Conservation (phyloP, 73 alveolate species). For the Uronychia setigera region DNA sequence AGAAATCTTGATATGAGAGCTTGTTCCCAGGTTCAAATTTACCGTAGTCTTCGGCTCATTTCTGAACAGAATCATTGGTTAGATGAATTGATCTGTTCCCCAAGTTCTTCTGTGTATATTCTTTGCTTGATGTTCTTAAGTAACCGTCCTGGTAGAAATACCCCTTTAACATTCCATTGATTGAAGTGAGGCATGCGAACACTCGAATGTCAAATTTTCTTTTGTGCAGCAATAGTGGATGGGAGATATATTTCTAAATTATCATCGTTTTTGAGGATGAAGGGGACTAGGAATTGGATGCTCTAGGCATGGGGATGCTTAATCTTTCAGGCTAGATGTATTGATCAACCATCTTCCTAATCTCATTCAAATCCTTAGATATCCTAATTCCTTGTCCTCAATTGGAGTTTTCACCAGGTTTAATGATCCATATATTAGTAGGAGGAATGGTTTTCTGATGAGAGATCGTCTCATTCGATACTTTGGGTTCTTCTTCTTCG, state of each 20-base stretch:
- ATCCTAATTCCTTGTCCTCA: not conserved
- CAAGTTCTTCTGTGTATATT: slow-evolving; percentile 47
- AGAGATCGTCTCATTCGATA: too few relatives aligned
- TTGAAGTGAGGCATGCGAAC: slow-evolving; percentile 39
- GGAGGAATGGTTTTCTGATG: too few relatives aligned
- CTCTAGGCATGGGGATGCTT: too few relatives aligned
- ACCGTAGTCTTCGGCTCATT: slow-evolving; percentile 63
- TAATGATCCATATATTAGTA: not conserved
- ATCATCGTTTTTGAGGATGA: slow-evolving; percentile 17
- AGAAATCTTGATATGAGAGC: slow-evolving; percentile 44
- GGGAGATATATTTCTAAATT: slow-evolving; percentile 38
- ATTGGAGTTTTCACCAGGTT: not conserved
- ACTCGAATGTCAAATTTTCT: slow-evolving; percentile 67
- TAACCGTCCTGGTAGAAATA: slow-evolving; percentile 76
- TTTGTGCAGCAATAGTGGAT: slow-evolving; percentile 53
- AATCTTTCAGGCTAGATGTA: too few relatives aligned
- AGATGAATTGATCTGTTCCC: slow-evolving; percentile 59
- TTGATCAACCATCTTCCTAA: not conserved
- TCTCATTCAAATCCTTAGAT: not conserved
- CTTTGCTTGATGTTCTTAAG: slow-evolving; percentile 57
- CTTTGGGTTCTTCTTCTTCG: too few relatives aligned
- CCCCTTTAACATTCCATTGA: slow-evolving; percentile 59
- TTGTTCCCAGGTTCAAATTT: slow-evolving; percentile 68
- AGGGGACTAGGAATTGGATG: too few relatives aligned
- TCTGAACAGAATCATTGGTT: slow-evolving; percentile 73